A percentile compares a stretch with the other conserved stretches of the same genome.
phyloP scores from a whole-genome alignment of 78 protist species.

The Dictyostelium capitatum region DNA sequence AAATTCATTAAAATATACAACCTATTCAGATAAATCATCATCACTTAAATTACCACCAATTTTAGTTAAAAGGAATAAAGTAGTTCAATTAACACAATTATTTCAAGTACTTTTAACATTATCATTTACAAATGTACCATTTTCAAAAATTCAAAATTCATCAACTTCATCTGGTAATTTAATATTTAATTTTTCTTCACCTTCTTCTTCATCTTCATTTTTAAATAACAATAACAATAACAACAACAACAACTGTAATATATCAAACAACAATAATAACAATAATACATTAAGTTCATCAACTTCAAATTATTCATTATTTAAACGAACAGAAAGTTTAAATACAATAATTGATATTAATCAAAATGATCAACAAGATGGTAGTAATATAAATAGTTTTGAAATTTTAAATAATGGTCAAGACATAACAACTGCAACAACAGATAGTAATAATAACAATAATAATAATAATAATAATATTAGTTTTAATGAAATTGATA shows the following conservation, averaged over 20 bases:
- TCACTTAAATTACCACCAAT: slow-evolving; percentile 16
- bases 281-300: background rate
- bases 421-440: background rate
- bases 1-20: slow-evolving; percentile 56
- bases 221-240: background rate
- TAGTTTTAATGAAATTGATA: background rate
- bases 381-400: background rate
- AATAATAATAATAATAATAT: background rate
- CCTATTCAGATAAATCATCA: slow-evolving; percentile 39
- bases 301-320: background rate
- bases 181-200: background rate
- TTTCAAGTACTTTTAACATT: slow-evolving; percentile 18
- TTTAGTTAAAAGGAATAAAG: slow-evolving; percentile 22
- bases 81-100: slow-evolving; percentile 35
- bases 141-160: slow-evolving; percentile 13
- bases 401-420: slow-evolving; percentile 12
- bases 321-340: slow-evolving; percentile 7
- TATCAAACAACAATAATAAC: background rate
- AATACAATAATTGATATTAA: slow-evolving; percentile 12
- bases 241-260: background rate
- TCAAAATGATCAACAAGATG: background rate
- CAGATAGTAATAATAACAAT: background rate
- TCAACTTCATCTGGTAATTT: slow-evolving; percentile 13
- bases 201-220: background rate
- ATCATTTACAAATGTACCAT: slow-evolving; percentile 28